phyloP scores from a whole-genome alignment of 352 stramenopile genomes.

The Salisapilia sapeloensis region DNA sequence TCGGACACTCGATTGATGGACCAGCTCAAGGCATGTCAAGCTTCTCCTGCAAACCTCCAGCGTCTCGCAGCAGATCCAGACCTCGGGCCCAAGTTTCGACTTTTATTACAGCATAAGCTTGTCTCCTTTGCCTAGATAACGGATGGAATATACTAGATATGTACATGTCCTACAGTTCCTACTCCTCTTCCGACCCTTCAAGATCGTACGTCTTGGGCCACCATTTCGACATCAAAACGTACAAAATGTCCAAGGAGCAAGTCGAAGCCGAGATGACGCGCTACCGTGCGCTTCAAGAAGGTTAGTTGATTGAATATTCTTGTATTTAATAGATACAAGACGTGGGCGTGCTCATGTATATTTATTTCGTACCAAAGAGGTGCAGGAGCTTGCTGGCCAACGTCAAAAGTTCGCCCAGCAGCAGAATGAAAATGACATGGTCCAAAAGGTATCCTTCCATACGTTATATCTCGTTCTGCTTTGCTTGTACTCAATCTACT shows the following conservation, averaged over 20 bases:
- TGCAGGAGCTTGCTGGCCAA: slow-evolving; percentile 70
- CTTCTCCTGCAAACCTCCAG: slow-evolving; percentile 20
- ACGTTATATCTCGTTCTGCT: no score
- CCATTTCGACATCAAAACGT: slow-evolving; percentile 2
- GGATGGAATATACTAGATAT: slow-evolving; percentile 1
- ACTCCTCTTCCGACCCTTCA: not conserved
- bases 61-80: slow-evolving; percentile 17
- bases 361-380: slow-evolving; percentile 14
- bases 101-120: slow-evolving; percentile 36
- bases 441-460: slow-evolving; percentile 53
- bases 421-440: slow-evolving; percentile 93
- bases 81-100: slow-evolving; percentile 26
- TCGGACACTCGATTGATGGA: slow-evolving; percentile 41
- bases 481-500: not conserved
- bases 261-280: slow-evolving; percentile 80
- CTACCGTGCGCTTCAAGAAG: slow-evolving; percentile 86
- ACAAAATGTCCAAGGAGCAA: slow-evolving; percentile 34
- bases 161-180: not conserved
- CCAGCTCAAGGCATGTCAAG: slow-evolving; percentile 19
- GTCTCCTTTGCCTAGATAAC: slow-evolving; percentile 21
- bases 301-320: slow-evolving; percentile 11
- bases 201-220: slow-evolving; percentile 1
- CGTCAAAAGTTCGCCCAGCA: slow-evolving; percentile 86
- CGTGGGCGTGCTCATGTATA: not conserved
- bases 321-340: not conserved